Evolutionary conservation across 495 filamentous ascomycete species (phyloP).

Genomic region (Hyaloscypha variabilis): DNA sequence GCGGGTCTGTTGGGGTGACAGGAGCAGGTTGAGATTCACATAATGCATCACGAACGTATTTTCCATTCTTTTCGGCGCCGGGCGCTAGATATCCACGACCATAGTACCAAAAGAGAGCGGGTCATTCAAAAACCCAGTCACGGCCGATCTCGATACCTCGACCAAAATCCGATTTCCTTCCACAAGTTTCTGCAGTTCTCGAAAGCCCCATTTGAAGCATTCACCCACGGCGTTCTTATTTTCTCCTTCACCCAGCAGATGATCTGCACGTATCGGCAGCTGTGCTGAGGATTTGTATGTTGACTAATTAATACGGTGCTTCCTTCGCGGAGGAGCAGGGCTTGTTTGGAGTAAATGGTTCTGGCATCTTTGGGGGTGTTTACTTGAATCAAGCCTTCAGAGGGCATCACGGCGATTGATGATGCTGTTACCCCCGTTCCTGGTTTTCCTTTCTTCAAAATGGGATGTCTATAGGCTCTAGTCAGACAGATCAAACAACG

Average conservation of each 20-base stretch:
- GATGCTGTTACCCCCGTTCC: slow-evolving; percentile 7
- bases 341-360: slow-evolving; percentile 30
- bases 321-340: slow-evolving; percentile 16
- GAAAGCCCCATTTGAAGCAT: slow-evolving; percentile 17
- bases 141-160: slow-evolving; percentile 13
- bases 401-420: slow-evolving; percentile 8
- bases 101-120: slow-evolving; percentile 3
- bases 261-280: slow-evolving; percentile 19
- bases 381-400: slow-evolving; percentile 1
- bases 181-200: slow-evolving; percentile 10
- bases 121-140: slow-evolving; percentile 9
- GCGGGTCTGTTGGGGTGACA: slow-evolving; percentile 32
- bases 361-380: slow-evolving; percentile 25
- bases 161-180: slow-evolving; percentile 10
- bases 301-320: slow-evolving; percentile 24
- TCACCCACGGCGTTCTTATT: slow-evolving; percentile 24
- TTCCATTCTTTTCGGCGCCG: slow-evolving; percentile 11
- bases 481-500: slow-evolving; percentile 14
- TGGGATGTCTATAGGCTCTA: slow-evolving; percentile 12
- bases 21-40: slow-evolving; percentile 26
- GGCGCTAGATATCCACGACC: slow-evolving; percentile 16
- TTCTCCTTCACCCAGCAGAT: slow-evolving; percentile 8
- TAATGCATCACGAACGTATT: slow-evolving; percentile 28
- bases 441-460: slow-evolving; percentile 4
- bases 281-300: slow-evolving; percentile 25